Evolutionary conservation across 805 yeast genomes (phyloP).

Genomic region (Debaryomyces hansenii): DNA sequence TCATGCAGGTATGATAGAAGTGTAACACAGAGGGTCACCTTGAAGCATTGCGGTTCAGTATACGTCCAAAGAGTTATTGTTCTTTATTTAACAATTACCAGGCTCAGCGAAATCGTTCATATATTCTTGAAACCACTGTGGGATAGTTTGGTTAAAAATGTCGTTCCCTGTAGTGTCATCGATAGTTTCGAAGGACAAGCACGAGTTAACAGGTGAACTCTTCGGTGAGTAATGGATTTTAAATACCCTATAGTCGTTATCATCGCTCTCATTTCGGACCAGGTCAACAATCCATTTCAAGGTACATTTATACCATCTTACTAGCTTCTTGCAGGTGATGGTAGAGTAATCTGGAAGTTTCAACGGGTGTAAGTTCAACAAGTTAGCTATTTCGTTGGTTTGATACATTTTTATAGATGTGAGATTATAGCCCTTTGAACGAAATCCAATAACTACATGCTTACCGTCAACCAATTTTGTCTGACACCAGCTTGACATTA

Average conservation of each 20-base stretch:
- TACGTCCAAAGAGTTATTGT: too few relatives aligned
- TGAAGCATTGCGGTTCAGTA: neutral
- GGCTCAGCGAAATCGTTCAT: neutral
- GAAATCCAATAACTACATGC: slow-evolving; percentile 16
- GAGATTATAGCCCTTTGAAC: slow-evolving; percentile 12
- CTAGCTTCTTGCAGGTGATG: slow-evolving; percentile 11
- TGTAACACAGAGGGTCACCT: neutral
- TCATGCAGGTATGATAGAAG: too few relatives aligned
- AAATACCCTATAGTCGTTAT: neutral
- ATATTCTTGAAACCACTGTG: slow-evolving; percentile 17
- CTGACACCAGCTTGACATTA: slow-evolving; percentile 18
- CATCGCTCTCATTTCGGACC: neutral
- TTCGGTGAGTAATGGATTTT: neutral
- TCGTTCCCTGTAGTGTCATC: neutral
- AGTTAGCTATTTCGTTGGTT: slow-evolving; percentile 9
- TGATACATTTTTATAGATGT: slow-evolving; percentile 11
- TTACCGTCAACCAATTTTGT: slow-evolving; percentile 16
- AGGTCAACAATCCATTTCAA: slow-evolving; percentile 11
- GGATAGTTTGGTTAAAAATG: slow-evolving; percentile 10
- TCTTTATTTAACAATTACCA: neutral
- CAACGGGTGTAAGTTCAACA: slow-evolving; percentile 6
- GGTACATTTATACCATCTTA: slow-evolving; percentile 16
- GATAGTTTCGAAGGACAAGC: neutral
- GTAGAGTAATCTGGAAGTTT: slow-evolving; percentile 4
- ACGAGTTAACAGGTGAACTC: neutral